These are phyloP conservation scores for Mortierella sp. DNA, from an alignment of 371 early-diverging fungal genomes.

Conservation along the genomic window DNA sequence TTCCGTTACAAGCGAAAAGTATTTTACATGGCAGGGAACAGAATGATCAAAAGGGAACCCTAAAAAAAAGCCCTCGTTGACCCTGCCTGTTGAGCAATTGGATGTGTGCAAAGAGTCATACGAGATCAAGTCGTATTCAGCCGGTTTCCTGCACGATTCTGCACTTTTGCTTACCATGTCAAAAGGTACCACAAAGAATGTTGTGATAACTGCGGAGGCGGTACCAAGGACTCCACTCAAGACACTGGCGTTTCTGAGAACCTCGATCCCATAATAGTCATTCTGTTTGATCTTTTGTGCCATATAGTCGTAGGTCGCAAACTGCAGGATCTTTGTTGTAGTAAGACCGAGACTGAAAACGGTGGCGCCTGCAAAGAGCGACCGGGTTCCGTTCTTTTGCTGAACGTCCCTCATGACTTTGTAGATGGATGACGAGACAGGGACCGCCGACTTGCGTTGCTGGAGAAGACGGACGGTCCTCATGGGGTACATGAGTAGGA, in stretches of 20 bases:
- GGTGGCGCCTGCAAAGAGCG: conserved; percentile 51
- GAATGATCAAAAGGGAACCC: conserved; percentile 5
- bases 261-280: conserved; percentile 28
- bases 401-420: conserved; percentile 50
- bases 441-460: conserved; percentile 48
- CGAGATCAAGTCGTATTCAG: neutral
- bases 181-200: conserved; percentile 53
- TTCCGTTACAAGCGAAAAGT: conserved; percentile 8
- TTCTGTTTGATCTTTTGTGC: conserved; percentile 36
- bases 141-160: neutral
- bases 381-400: conserved; percentile 48
- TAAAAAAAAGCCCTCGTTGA: conserved; percentile 8
- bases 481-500: conserved; percentile 56
- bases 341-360: conserved; percentile 51
- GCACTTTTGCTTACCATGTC: conserved; percentile 40
- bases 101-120: neutral
- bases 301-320: conserved; percentile 56
- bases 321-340: conserved; percentile 54
- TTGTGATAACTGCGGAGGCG: conserved; percentile 47
- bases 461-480: conserved; percentile 56
- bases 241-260: conserved; percentile 29
- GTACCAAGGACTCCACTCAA: conserved; percentile 46
- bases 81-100: conserved; percentile 12
- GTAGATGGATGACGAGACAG: conserved; percentile 57
- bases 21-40: neutral